Evolutionary conservation across 1,139 yeast species (phyloP).

Genomic region (Sugiyamaella novakii): DNA sequence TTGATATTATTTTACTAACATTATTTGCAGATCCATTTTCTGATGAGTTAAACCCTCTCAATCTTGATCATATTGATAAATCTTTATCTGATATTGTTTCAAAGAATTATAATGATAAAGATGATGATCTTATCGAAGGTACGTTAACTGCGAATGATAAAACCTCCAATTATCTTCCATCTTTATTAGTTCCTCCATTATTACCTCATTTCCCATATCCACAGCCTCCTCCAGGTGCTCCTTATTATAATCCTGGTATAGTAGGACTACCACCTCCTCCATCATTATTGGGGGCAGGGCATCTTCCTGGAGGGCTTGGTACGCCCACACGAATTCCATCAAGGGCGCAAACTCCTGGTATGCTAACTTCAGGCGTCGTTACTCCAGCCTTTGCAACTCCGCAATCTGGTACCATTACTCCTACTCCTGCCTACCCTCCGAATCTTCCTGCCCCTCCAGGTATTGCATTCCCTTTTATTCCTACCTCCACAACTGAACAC

Average conservation of each 20-base stretch:
- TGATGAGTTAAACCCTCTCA: conserved; percentile 15
- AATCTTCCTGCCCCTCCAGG: background rate
- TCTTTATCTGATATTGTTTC: background rate
- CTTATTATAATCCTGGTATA: conserved; percentile 2
- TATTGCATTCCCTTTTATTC: background rate
- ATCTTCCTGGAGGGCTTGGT: background rate
- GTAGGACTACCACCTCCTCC: conserved; percentile 9
- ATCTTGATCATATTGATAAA: conserved; percentile 14
- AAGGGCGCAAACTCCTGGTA: background rate
- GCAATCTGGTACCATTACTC: background rate
- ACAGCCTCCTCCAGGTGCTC: conserved; percentile 5
- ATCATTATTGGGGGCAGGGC: background rate
- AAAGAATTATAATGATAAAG: conserved; percentile 2
- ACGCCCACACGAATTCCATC: conserved; percentile 17
- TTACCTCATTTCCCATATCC: conserved; percentile 4
- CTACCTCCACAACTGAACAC: background rate
- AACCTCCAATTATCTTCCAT: background rate
- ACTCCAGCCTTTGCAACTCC: conserved; percentile 5
- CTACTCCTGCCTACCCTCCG: background rate
- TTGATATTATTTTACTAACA: conserved; percentile 16
- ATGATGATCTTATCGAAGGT: conserved; percentile 17
- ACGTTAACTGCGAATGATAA: background rate
- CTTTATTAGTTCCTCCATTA: conserved; percentile 6
- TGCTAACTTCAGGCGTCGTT: background rate
- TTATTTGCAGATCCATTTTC: conserved; percentile 12